phyloP scores from a whole-genome alignment of 441 rosid genomes.

The Euphorbia schlechtendalii region DNA sequence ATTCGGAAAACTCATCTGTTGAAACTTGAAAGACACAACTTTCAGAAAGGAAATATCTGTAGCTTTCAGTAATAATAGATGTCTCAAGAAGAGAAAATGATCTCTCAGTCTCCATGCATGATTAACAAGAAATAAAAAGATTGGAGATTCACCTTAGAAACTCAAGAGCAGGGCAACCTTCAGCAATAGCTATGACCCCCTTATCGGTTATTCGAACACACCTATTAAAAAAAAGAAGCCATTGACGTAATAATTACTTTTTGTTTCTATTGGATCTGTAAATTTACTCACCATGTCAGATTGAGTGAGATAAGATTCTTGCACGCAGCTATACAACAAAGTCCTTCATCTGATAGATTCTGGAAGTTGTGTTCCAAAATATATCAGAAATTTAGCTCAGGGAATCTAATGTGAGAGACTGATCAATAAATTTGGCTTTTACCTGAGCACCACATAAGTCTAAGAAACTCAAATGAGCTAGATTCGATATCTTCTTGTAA shows the following conservation, averaged over 20 bases:
- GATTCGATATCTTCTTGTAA: slow-evolving; percentile 61
- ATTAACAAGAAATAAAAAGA: neutral
- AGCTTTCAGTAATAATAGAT: neutral
- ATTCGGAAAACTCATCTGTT: neutral
- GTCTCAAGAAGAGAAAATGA: neutral
- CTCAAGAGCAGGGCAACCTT: slow-evolving; percentile 67
- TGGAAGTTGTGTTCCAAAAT: slow-evolving; percentile 29
- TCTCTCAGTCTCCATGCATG: neutral
- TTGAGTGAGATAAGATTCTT: slow-evolving; percentile 58
- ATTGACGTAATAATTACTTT: slow-evolving; percentile 14
- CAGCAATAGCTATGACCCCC: slow-evolving; percentile 64
- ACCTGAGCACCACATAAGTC: slow-evolving; percentile 98
- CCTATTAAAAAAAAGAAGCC: slow-evolving; percentile 36
- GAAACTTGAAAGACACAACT: neutral
- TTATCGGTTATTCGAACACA: slow-evolving; percentile 69
- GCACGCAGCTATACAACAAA: slow-evolving; percentile 68
- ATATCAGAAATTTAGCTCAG: slow-evolving; percentile 9
- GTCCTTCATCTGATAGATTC: slow-evolving; percentile 85
- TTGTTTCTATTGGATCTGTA: neutral
- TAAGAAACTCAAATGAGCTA: slow-evolving; percentile 53
- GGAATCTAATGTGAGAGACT: slow-evolving; percentile 8
- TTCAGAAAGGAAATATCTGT: neutral
- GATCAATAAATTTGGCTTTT: slow-evolving; percentile 20
- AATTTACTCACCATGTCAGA: slow-evolving; percentile 70
- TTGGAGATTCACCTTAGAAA: slow-evolving; percentile 51